Evolutionary conservation across 1,139 yeast genomes (phyloP), one percentile per base, ranked within the genome.

Genomic region (Geotrichum restrictum): DNA sequence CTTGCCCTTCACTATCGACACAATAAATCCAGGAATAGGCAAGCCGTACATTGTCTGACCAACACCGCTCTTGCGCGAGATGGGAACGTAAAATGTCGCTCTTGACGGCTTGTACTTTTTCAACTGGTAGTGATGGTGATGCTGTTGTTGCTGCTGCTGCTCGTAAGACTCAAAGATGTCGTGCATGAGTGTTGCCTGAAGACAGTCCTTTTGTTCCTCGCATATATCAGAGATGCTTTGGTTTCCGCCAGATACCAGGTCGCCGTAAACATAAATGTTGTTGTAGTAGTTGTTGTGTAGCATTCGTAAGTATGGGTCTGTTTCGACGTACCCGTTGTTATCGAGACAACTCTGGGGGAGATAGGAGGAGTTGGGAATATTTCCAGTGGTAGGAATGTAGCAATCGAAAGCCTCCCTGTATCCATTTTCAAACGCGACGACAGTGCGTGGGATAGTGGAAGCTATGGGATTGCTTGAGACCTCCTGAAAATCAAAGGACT

Each of bases 351-450:
- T 13, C 32, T 29, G 44, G 2, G 52, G 51, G 3, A 54, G 48
- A 27, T 14, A 54, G 7, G 43, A 31, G 19, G 56, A 41, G 40
- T 54, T 54, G 24, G 56, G 54, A 6, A 43, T 45, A 33, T 51
- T 51, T 8, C 56, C 56, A 6, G 54, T 51, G 13, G 56, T 43
- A 8, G 56, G 52, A 31, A 54, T 54, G 45, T 49, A 54, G 45
- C 52, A 48, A 41, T 54, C 56, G 27, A 51, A 49, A 14, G 51
- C 11, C 16, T 45, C 44, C 14, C 24, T 22, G 24, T 44, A 19
- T 1, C 56, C 56, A 21, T 51, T 51, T 13, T 45, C 53, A 33
- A 54, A 54, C 3, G 52, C 42, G 13, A 54, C 48, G 6, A 48
- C 40, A 6, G 54, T 53, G 11, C 49, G 48, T 3, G 16, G 24